These are phyloP conservation scores for Rhododendron simsii DNA, from an alignment of 148 eudicot genomes.

Conservation along the genomic window DNA sequence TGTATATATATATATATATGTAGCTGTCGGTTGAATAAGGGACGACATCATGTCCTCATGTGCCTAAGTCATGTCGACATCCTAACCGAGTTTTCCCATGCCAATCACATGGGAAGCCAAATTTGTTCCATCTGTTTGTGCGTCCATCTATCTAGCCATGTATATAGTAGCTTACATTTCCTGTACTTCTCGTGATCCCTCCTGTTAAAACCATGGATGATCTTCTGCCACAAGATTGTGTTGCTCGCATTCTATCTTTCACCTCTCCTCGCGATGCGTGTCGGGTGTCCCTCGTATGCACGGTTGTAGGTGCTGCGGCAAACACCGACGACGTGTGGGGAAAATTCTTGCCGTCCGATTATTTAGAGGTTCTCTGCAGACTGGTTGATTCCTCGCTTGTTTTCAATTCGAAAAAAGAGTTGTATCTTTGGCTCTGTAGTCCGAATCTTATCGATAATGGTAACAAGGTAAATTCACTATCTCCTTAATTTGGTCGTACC, in stretches of 20 bases:
- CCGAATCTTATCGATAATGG: conserved; percentile 36
- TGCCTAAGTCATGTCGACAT: neutral
- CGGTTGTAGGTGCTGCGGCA: conserved; percentile 9
- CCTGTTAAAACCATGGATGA: neutral
- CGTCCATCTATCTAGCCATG: neutral
- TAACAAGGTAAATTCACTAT: conserved; percentile 24
- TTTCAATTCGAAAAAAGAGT: conserved; percentile 30
- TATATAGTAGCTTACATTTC: neutral
- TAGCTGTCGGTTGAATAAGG: neutral
- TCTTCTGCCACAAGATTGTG: conserved; percentile 33
- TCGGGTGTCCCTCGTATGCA: conserved; percentile 11
- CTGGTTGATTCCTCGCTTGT: conserved; percentile 14
- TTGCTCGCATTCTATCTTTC: conserved; percentile 19
- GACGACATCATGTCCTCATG: neutral
- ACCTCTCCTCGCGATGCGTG: conserved; percentile 27
- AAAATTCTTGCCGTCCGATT: conserved; percentile 35
- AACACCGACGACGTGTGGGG: conserved; percentile 34
- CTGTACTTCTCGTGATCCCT: neutral
- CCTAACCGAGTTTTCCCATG: neutral
- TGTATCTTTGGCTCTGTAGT: conserved; percentile 25
- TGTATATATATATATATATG: too few relatives aligned
- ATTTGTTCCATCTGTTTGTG: neutral
- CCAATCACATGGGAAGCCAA: neutral
- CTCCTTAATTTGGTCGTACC: neutral
- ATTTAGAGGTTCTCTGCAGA: conserved; percentile 21